Evolutionary conservation across 1,284 basidiomycete species (phyloP).

Genomic region (Moesziomyces sp.): DNA sequence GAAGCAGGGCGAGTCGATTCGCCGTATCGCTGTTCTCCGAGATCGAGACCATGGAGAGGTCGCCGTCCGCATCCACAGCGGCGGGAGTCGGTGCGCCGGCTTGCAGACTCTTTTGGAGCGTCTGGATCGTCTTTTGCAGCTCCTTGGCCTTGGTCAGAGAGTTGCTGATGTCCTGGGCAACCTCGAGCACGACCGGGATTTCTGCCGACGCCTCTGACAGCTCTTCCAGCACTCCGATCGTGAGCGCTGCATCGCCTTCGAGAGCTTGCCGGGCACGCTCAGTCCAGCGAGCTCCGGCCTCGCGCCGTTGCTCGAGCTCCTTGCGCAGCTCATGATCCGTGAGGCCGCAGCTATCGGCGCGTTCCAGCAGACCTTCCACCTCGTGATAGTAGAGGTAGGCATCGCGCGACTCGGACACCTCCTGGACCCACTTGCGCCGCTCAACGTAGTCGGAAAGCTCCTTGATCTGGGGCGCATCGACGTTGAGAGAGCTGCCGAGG

Average conservation of each 20-base stretch:
- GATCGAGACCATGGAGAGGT: constrained; percentile 42
- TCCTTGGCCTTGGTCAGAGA: constrained; percentile 43
- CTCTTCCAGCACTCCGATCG: constrained; percentile 33
- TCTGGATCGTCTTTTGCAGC: constrained; percentile 34
- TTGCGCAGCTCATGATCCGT: constrained; percentile 60
- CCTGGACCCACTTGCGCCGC: constrained; percentile 75
- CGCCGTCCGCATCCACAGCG: constrained; percentile 21
- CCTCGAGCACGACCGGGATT: constrained; percentile 43
- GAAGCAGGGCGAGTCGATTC: constrained; percentile 38
- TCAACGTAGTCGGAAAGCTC: constrained; percentile 81
- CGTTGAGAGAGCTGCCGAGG: constrained; percentile 79
- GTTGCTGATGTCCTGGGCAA: constrained; percentile 33
- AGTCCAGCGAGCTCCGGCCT: constrained; percentile 51
- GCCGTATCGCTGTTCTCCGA: constrained; percentile 35
- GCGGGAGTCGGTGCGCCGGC: constrained; percentile 3
- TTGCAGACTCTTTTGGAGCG: constrained; percentile 26
- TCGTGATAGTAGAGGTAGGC: constrained; percentile 55
- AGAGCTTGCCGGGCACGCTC: constrained; percentile 20
- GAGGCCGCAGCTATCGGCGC: constrained; percentile 78
- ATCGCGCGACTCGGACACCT: constrained; percentile 70
- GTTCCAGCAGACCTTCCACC: constrained; percentile 76
- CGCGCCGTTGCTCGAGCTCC: constrained; percentile 36
- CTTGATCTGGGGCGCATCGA: constrained; percentile 78
- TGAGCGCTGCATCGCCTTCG: constrained; percentile 10
- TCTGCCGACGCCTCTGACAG: constrained; percentile 43